A percentile compares a stretch with the other conserved stretches of the same genome.
phyloP scores from a whole-genome alignment of 352 stramenopile genomes.

The Stramenopiles sp. region DNA sequence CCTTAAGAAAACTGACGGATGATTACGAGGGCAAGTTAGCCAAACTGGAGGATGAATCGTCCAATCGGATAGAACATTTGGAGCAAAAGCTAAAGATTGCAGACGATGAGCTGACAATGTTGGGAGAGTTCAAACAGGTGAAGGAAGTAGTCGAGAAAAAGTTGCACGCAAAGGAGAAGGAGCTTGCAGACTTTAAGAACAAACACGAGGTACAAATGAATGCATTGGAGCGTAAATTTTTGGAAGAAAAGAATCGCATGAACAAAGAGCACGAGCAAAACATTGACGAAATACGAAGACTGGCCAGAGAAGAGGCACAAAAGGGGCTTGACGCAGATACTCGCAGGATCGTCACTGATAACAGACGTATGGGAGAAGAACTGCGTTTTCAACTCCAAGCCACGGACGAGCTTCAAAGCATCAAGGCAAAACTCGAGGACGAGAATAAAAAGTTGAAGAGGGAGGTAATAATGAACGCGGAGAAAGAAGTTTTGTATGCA shows the following conservation, averaged over 20 bases:
- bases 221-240: constrained; percentile 55
- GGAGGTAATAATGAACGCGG: constrained; percentile 46
- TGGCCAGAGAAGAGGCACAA: constrained; percentile 62
- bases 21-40: constrained; percentile 36
- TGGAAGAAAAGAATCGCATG: constrained; percentile 53
- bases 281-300: constrained; percentile 54
- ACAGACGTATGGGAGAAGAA: constrained; percentile 71
- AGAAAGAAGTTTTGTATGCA: constrained; percentile 65
- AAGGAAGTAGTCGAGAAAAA: constrained; percentile 27
- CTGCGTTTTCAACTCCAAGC: constrained; percentile 69
- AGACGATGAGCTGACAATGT: constrained; percentile 31
- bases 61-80: constrained; percentile 40
- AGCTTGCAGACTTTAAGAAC: neutral
- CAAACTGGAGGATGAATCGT: constrained; percentile 23
- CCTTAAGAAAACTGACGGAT: constrained; percentile 33
- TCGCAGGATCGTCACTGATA: constrained; percentile 68
- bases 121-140: constrained; percentile 28
- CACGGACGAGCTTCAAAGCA: constrained; percentile 56
- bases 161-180: constrained; percentile 21
- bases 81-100: constrained; percentile 28
- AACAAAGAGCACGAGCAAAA: constrained; percentile 58
- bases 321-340: constrained; percentile 65
- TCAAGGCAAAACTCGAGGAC: constrained; percentile 32
- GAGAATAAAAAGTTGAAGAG: constrained; percentile 35
- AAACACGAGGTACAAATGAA: constrained; percentile 28